Evolutionary conservation across 2,329 filamentous ascomycete species (phyloP).

Genomic region (Blumeriella jaapii): DNA sequence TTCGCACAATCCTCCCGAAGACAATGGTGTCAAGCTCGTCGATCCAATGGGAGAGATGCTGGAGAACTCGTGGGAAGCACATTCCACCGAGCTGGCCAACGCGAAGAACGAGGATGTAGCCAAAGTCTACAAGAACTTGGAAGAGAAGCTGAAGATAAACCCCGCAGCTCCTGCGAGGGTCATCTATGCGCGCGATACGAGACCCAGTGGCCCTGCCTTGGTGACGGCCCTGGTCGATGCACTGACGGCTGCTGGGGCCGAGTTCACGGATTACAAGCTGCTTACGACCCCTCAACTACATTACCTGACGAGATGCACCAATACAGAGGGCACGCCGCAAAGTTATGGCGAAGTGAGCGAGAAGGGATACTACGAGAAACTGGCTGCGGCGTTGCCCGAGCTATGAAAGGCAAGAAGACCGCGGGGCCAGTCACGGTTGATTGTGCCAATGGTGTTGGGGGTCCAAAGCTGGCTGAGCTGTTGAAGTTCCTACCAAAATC

Average conservation of each 20-base stretch:
- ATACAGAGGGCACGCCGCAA: constrained; percentile 78
- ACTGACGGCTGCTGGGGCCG: constrained; percentile 61
- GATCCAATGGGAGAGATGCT: constrained; percentile 98
- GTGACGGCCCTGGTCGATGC: constrained; percentile 70
- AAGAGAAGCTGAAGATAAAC: constrained; percentile 66
- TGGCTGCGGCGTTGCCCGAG: constrained; percentile 68
- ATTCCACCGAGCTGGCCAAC: constrained; percentile 85
- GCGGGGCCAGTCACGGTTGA: constrained; percentile 72
- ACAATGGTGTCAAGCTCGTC: constrained; percentile 92
- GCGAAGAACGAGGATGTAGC: constrained; percentile 64
- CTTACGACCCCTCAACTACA: constrained; percentile 96
- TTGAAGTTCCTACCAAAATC: constrained; percentile 68
- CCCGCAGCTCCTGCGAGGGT: constrained; percentile 61
- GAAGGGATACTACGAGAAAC: constrained; percentile 89
- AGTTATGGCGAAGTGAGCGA: constrained; percentile 85
- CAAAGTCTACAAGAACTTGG: constrained; percentile 64
- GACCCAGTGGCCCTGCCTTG: constrained; percentile 79
- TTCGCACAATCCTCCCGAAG: constrained; percentile 79
- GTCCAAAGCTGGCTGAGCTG: constrained; percentile 77
- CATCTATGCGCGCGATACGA: constrained; percentile 84
- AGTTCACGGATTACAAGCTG: constrained; percentile 76
- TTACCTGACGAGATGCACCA: constrained; percentile 88
- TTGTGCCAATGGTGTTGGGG: constrained; percentile 93
- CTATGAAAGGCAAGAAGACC: constrained; percentile 66
- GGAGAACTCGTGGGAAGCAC: constrained; percentile 85